Base-by-base conservation (phyloP, 2,329 filamentous ascomycete genomes). In the Verticillium klebahnii region DNA sequence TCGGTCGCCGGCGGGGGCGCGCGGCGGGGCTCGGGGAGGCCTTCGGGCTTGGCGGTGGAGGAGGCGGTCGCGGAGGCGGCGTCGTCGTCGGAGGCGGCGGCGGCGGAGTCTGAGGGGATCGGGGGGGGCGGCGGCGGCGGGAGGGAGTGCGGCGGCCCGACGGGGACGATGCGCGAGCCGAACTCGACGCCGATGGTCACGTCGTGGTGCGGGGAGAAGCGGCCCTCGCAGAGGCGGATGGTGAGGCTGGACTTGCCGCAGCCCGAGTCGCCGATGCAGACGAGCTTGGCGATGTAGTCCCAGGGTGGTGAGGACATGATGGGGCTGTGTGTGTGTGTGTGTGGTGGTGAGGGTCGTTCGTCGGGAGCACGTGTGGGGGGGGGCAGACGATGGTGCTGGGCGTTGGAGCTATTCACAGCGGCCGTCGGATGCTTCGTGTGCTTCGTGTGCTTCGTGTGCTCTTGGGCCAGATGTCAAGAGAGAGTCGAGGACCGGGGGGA, bases 271-370 rank as follows among this genome's bases (percentile, higher is more conserved):
- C 95, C 95, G 72, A 99, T 93, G 80, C 92, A 96, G 73, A 98
- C 94, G 70, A 99, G 91, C 79, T 99, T 99, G 76, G 94, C 93
- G 74, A 98, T 99, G 82, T 96, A 98, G 81, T 98, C 93, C 94
- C 94, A 98, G 77, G 92, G 89, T 71, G 88, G 85, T 66, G 79
- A 75, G 72, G 83, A 83, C 84, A 87, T 87, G 73, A 69, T 66
- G 64, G 58, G 63, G 12, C 34, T 62, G 37, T 39, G 23, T 56
- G 63, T 50, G 25, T 60, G 57, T 57, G 62, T 50, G 58, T 58
- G 62, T 23, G 19, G 19, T 50, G 45, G 45, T 50, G 45, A 23
- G 11, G 45, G 9, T 50, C 45, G 45, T 50, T n/a, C 17, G 45
- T 50, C 8, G n/a, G 9, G 45, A 50, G 45, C 45, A 50, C 45